These are phyloP conservation scores for Saccharomyces hybrid DNA, from an alignment of 1,139 yeast species.

Conservation along the genomic window DNA sequence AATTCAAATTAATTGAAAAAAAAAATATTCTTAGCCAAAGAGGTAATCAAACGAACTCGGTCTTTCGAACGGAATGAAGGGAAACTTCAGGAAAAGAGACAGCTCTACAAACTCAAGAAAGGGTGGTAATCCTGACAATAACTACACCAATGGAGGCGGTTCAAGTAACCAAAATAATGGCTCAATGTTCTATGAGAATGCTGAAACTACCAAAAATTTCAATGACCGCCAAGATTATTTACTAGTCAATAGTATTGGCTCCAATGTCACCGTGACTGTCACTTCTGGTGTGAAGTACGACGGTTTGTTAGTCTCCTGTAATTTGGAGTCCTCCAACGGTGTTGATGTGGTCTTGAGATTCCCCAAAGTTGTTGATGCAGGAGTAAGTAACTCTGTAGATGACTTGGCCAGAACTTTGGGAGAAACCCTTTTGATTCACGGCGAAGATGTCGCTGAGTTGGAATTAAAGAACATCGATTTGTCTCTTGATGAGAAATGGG, in stretches of 20 bases:
- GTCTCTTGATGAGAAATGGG: slow-evolving; percentile 22
- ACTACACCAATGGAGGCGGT: neutral
- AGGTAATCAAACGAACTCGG: neutral
- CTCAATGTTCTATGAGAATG: slow-evolving; percentile 19
- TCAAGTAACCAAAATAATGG: neutral
- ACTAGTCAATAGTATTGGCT: slow-evolving; percentile 50
- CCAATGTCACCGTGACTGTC: slow-evolving; percentile 50
- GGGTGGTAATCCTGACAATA: neutral
- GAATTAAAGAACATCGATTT: slow-evolving; percentile 32
- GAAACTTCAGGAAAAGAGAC: slow-evolving; percentile 10
- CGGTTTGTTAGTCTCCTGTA: slow-evolving; percentile 48
- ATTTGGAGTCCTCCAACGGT: slow-evolving; percentile 34
- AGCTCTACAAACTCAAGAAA: neutral
- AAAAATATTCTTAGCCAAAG: neutral
- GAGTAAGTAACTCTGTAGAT: slow-evolving; percentile 32
- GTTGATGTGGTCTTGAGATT: slow-evolving; percentile 48
- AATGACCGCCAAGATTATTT: slow-evolving; percentile 44
- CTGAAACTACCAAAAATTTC: slow-evolving; percentile 28
- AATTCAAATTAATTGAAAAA: neutral
- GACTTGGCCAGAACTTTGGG: slow-evolving; percentile 35
- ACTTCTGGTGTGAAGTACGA: slow-evolving; percentile 51
- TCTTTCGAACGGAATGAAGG: slow-evolving; percentile 10
- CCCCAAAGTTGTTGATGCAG: slow-evolving; percentile 39
- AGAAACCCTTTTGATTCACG: slow-evolving; percentile 44
- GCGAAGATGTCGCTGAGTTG: slow-evolving; percentile 58